Evolutionary conservation across 139 green algal genomes (phyloP).

Genomic region (Micractinium sp.): DNA sequence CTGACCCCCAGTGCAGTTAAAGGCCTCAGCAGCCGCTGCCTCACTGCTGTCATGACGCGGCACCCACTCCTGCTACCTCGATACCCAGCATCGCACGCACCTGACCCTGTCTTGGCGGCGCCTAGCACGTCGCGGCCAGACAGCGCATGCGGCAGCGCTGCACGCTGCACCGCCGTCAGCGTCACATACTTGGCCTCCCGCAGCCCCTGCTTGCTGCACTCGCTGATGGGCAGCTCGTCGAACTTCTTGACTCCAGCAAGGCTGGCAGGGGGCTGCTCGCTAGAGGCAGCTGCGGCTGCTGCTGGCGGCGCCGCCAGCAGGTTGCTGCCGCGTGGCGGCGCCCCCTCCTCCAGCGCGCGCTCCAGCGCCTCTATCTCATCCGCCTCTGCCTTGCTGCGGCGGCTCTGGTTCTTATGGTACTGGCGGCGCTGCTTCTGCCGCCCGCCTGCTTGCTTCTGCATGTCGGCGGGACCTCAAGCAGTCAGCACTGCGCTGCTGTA

Average conservation of each 20-base stretch:
- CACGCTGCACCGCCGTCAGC: conserved; percentile 94
- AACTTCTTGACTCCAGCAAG: conserved; percentile 45
- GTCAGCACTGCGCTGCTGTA: neutral
- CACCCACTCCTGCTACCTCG: too few species aligned
- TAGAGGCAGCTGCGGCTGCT: neutral
- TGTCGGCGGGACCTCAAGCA: neutral
- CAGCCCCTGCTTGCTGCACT: conserved; percentile 67
- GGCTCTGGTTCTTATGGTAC: conserved; percentile 11
- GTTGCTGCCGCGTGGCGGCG: conserved; percentile 60
- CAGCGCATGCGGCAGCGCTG: conserved; percentile 92
- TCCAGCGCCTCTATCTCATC: conserved; percentile 54
- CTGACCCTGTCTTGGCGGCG: conserved; percentile 96
- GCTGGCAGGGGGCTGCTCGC: neutral
- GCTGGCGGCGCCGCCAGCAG: conserved; percentile 29
- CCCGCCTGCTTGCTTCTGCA: neutral
- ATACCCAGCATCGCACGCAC: too few species aligned
- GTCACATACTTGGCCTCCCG: conserved; percentile 63
- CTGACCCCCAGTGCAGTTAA: too few species aligned
- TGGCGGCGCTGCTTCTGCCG: conserved; percentile 22
- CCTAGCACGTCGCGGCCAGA: conserved; percentile 92
- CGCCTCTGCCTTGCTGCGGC: conserved; percentile 42
- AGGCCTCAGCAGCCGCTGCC: too few species aligned
- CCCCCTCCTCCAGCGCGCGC: conserved; percentile 29
- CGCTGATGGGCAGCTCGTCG: conserved; percentile 67
- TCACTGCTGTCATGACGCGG: too few species aligned